phyloP scores from a whole-genome alignment of 495 filamentous ascomycete species.

The Articulospora tetracladia region DNA sequence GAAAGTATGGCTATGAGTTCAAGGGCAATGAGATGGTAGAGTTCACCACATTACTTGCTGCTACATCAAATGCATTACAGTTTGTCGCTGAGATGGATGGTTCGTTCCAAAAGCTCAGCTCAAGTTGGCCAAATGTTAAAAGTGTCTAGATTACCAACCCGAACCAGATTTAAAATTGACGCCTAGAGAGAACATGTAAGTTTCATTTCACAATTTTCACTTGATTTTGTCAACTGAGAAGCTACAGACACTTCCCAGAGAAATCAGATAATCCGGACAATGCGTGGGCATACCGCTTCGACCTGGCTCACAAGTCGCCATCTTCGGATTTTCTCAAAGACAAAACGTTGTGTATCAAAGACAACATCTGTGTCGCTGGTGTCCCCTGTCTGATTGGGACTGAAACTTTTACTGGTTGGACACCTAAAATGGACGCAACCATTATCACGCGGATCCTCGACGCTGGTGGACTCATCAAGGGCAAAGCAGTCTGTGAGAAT shows the following conservation, averaged over 20 bases:
- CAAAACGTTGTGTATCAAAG: slow-evolving; percentile 24
- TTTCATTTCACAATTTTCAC: slow-evolving; percentile 3
- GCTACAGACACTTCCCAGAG: slow-evolving; percentile 14
- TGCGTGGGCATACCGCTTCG: slow-evolving; percentile 32
- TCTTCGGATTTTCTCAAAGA: slow-evolving; percentile 18
- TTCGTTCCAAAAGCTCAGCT: not conserved
- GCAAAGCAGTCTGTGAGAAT: slow-evolving; percentile 43
- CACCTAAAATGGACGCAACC: slow-evolving; percentile 38
- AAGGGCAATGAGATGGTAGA: slow-evolving; percentile 18
- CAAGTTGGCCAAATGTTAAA: not conserved
- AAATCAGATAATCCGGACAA: slow-evolving; percentile 34
- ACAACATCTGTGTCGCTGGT: slow-evolving; percentile 23
- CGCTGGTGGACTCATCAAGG: slow-evolving; percentile 38
- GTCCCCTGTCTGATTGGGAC: slow-evolving; percentile 25
- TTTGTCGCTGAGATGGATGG: slow-evolving; percentile 20
- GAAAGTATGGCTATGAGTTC: slow-evolving; percentile 15
- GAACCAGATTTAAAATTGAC: slow-evolving; percentile 11
- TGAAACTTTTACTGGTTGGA: slow-evolving; percentile 29
- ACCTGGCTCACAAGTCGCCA: slow-evolving; percentile 19
- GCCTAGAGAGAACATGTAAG: slow-evolving; percentile 14
- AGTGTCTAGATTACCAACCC: slow-evolving; percentile 10
- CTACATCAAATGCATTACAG: slow-evolving; percentile 19
- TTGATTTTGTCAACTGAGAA: not conserved
- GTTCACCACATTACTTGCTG: slow-evolving; percentile 12
- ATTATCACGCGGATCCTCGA: slow-evolving; percentile 45